These are phyloP conservation scores for Pueraria montana DNA, from an alignment of 306 rosid species.

Conservation along the genomic window DNA sequence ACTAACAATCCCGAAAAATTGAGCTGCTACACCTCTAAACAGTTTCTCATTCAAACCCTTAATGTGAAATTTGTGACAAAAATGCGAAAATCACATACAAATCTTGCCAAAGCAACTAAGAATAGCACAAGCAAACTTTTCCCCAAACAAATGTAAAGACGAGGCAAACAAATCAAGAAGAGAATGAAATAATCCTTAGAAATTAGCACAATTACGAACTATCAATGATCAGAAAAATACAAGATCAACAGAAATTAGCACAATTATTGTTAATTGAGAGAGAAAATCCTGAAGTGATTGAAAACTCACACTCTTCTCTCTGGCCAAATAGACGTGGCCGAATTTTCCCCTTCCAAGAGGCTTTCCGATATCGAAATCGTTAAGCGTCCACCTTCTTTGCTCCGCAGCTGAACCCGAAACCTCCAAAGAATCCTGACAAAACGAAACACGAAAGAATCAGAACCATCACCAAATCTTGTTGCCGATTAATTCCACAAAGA, in stretches of 20 bases:
- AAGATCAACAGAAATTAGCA: neutral
- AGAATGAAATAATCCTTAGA: neutral
- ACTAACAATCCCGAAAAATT: neutral
- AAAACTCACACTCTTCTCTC: constrained; percentile 84
- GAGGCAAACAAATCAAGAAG: neutral
- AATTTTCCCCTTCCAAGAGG: constrained; percentile 99
- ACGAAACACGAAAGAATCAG: constrained; percentile 36
- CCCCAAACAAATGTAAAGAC: neutral
- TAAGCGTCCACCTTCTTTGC: constrained; percentile 87
- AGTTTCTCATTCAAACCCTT: constrained; percentile 18
- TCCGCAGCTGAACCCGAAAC: constrained; percentile 74
- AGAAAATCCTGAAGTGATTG: neutral
- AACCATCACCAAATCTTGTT: neutral
- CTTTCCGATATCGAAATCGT: constrained; percentile 94
- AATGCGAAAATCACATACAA: neutral
- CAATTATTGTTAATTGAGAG: neutral
- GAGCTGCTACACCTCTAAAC: neutral
- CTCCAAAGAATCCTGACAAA: constrained; percentile 67
- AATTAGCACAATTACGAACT: neutral
- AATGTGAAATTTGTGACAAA: neutral
- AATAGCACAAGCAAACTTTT: neutral
- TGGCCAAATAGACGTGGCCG: constrained; percentile 98
- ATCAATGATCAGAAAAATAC: neutral
- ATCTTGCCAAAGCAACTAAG: neutral
- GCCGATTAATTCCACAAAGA: neutral